Conservation (phyloP, 495 filamentous ascomycete genomes). For the Daldinia caldariorum region DNA sequence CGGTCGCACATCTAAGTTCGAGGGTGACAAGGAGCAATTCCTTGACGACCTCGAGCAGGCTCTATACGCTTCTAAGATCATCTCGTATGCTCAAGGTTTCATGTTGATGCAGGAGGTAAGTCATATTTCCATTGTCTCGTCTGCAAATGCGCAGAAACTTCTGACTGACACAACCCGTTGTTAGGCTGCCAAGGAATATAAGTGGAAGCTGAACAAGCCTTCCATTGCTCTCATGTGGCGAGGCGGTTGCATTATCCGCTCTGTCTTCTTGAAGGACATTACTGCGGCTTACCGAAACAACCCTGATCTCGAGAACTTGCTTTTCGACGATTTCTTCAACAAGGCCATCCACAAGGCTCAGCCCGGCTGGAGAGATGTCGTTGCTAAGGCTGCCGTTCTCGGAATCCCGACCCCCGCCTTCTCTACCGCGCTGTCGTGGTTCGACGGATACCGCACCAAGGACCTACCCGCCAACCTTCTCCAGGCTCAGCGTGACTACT, state of each 20-base stretch:
- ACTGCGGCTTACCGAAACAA: constrained; percentile 94
- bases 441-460: constrained; percentile 96
- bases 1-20: constrained; percentile 80
- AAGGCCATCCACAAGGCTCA: constrained; percentile 97
- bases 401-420: constrained; percentile 96
- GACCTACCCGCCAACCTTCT: constrained; percentile 96
- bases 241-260: constrained; percentile 99
- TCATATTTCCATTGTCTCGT: constrained; percentile 11
- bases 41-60: constrained; percentile 97
- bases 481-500: constrained; percentile 99
- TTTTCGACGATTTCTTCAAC: constrained; percentile 99
- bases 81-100: constrained; percentile 99
- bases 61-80: constrained; percentile 99
- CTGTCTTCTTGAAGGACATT: constrained; percentile 99
- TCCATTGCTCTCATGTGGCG: constrained; percentile 99
- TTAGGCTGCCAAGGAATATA: constrained; percentile 90
- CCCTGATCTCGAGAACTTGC: constrained; percentile 95
- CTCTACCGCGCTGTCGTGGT: constrained; percentile 95
- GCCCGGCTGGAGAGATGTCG: constrained; percentile 93
- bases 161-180: constrained; percentile 46
- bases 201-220: constrained; percentile 99
- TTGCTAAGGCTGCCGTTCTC: constrained; percentile 89
- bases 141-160: neutral
- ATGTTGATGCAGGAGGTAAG: constrained; percentile 99
- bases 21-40: constrained; percentile 90